Conservation (phyloP, 2,329 filamentous ascomycete species). For the Colletotrichum cordylinicola region DNA sequence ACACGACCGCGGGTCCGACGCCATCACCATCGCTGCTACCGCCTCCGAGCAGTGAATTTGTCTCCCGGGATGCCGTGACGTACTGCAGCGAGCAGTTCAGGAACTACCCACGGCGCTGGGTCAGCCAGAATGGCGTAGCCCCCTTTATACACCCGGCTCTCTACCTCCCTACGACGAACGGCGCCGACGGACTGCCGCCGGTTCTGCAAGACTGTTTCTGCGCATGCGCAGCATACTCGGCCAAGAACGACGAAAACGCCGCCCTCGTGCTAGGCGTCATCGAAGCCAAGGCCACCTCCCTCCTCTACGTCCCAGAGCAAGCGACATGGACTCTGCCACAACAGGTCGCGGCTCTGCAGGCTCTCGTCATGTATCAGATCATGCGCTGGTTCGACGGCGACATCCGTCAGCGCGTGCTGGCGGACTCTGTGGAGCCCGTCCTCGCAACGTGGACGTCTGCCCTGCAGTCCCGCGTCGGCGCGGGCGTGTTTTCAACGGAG, state of each 20-base stretch:
- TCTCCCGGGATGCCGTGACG: constrained; percentile 16
- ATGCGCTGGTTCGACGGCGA: constrained; percentile 29
- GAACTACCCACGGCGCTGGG: constrained; percentile 30
- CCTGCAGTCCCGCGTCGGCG: constrained; percentile 20
- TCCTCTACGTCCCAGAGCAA: constrained; percentile 23
- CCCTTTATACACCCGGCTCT: constrained; percentile 33
- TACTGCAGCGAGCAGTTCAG: constrained; percentile 24
- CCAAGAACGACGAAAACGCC: constrained; percentile 30
- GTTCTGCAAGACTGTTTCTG: constrained; percentile 34
- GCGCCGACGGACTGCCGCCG: constrained; percentile 25
- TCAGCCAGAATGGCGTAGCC: constrained; percentile 26
- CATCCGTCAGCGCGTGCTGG: constrained; percentile 25
- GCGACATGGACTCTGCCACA: constrained; percentile 22
- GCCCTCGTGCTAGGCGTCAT: constrained; percentile 28
- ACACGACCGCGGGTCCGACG: not conserved
- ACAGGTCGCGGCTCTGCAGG: constrained; percentile 26
- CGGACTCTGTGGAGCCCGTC: constrained; percentile 24
- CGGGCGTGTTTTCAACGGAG: constrained; percentile 8
- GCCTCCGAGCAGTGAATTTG: not conserved
- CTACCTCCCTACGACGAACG: constrained; percentile 23
- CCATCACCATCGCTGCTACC: constrained; percentile 5
- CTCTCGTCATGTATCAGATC: constrained; percentile 28
- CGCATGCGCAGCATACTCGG: constrained; percentile 27
- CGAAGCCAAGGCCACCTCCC: constrained; percentile 26
- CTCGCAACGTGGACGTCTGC: constrained; percentile 23